Conservation (phyloP, 495 filamentous ascomycete species). For the Chaetomium fimeti region DNA sequence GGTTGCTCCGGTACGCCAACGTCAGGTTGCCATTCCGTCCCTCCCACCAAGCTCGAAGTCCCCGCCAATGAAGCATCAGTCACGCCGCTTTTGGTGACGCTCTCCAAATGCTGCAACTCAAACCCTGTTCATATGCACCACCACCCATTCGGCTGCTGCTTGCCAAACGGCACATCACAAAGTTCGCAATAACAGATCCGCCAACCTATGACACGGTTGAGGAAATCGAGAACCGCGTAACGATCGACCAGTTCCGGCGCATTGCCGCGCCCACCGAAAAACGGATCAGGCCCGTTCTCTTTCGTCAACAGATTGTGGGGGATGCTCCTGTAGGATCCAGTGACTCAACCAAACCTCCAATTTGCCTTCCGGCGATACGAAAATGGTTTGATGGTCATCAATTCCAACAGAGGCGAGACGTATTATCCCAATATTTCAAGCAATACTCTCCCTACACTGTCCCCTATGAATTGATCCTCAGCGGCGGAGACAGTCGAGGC, state of each 20-base stretch:
- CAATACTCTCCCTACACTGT: neutral
- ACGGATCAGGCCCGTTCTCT: neutral
- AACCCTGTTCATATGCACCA: neutral
- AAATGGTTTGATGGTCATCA: constrained; percentile 13
- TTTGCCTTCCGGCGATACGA: constrained; percentile 13
- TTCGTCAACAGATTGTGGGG: neutral
- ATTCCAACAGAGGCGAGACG: neutral
- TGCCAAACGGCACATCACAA: neutral
- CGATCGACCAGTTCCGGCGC: neutral
- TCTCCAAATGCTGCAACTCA: neutral
- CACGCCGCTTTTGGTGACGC: neutral
- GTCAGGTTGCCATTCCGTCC: neutral
- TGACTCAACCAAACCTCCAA: neutral
- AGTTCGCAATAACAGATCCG: neutral
- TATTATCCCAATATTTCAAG: neutral
- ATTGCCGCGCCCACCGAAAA: neutral
- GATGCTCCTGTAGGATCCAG: neutral
- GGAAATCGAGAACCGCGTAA: neutral
- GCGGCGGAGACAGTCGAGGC: too few relatives aligned
- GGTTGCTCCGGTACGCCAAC: neutral
- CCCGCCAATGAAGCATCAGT: neutral
- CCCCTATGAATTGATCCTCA: constrained; percentile 10
- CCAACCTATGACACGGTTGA: neutral
- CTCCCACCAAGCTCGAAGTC: neutral
- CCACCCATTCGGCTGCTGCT: neutral